These are phyloP conservation scores for Vanrija sp. DNA, from an alignment of 1,284 basidiomycete genomes.

Conservation along the genomic window DNA sequence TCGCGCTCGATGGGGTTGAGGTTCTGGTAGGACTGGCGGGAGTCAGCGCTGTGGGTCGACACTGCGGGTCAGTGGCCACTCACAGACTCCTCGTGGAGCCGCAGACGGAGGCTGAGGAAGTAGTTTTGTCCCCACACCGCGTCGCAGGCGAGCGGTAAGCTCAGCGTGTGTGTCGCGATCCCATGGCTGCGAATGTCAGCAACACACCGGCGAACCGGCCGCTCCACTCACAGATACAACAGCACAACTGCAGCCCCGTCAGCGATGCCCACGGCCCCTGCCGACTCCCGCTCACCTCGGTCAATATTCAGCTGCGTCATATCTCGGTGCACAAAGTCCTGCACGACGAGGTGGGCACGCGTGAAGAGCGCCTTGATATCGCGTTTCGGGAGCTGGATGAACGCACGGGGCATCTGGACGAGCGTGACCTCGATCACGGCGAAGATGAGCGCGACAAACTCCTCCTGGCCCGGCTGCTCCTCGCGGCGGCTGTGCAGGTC, in stretches of 20 bases:
- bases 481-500: conserved; percentile 71
- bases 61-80: not conserved
- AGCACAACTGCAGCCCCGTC: not conserved
- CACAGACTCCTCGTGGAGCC: conserved; percentile 67
- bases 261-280: too few relatives aligned
- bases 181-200: conserved; percentile 1
- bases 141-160: conserved; percentile 2
- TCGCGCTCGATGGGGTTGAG: conserved; percentile 70
- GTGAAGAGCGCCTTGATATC: conserved; percentile 34
- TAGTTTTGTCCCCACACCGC: conserved; percentile 10
- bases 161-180: conserved; percentile 6
- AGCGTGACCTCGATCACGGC: conserved; percentile 75
- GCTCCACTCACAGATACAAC: conserved; percentile 12
- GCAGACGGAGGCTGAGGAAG: conserved; percentile 51
- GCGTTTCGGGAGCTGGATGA: conserved; percentile 28
- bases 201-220: too few relatives aligned
- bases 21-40: conserved; percentile 7
- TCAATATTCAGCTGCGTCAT: too few relatives aligned
- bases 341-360: conserved; percentile 16
- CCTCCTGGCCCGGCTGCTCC: conserved; percentile 64
- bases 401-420: conserved; percentile 51
- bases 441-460: conserved; percentile 79
- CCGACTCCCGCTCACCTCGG: too few relatives aligned
- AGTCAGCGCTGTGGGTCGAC: not conserved
- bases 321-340: not conserved